phyloP scores from a whole-genome alignment of 177 flowering plant genomes.

The Vitis hybrid region DNA sequence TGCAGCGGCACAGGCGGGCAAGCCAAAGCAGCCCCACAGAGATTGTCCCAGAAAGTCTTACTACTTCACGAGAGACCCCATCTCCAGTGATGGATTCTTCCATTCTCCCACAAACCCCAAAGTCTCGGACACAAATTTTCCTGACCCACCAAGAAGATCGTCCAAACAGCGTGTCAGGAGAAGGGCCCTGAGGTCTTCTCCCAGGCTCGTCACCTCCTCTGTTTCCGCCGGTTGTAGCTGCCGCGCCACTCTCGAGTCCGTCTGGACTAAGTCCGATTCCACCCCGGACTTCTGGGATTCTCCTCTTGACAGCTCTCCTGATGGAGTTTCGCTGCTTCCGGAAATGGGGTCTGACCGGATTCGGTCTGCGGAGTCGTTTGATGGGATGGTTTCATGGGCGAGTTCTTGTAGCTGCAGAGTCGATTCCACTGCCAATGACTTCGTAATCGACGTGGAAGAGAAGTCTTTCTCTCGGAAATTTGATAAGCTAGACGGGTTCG shows the following conservation, averaged over 20 bases:
- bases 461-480: constrained; percentile 5
- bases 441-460: constrained; percentile 24
- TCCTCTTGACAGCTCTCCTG: constrained; percentile 12
- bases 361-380: constrained; percentile 23
- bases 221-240: constrained; percentile 30
- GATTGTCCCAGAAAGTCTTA: constrained; percentile 53
- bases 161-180: constrained; percentile 17
- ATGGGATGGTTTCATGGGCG: constrained; percentile 23
- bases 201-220: constrained; percentile 25
- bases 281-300: constrained; percentile 18
- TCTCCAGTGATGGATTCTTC: constrained; percentile 12
- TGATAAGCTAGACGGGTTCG: constrained; percentile 12
- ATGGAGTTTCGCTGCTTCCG: not conserved
- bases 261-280: constrained; percentile 23
- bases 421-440: constrained; percentile 12
- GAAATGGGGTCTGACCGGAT: constrained; percentile 17
- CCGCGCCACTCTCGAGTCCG: constrained; percentile 23
- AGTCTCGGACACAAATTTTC: constrained; percentile 23
- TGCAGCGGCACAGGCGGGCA: constrained; percentile 7
- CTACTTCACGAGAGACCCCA: constrained; percentile 41
- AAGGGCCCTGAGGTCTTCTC: constrained; percentile 15
- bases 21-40: constrained; percentile 20
- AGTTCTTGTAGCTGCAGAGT: constrained; percentile 17
- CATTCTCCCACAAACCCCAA: constrained; percentile 28
- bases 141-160: constrained; percentile 44